Evolutionary conservation across 495 filamentous ascomycete species (phyloP), one percentile per base, ranked within the genome.

Genomic region (Lophiotrema nucula): DNA sequence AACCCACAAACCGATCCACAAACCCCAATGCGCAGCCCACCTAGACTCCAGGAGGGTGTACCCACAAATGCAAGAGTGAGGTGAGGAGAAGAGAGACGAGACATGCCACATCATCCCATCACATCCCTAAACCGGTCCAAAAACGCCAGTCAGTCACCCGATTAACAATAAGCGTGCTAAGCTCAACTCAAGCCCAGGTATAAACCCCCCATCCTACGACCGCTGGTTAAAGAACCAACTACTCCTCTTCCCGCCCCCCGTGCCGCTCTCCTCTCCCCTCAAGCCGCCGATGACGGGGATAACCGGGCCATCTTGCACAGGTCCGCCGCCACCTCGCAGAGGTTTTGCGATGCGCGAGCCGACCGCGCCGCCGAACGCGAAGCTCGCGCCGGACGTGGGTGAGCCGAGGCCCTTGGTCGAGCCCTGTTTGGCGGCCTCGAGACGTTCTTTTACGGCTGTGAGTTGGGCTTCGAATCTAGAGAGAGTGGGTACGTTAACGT

Each of bases 281-380:
- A 74, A 33, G n/a, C 37, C 49, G 33, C 49, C 48, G 27, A 60
- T 25, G 21, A 54, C 50, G 16, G 57, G 57, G 1, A 47, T 15
- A 5, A 60, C 50, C 1, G 57, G 49, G 16, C 49, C 50, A 24
- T 60, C 57, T 23, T 53, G 57, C 18, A 60, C 57, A 3, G 47
- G 35, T 1, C 46, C 82, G 26, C 93, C 93, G 53, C 92, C 93
- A 42, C 93, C 93, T 56, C 93, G 84, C 19, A 98, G 79, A n/a
- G 93, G 93, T 73, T 98, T 98, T 48, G 92, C 93, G 67, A 98
- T 97, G 62, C 92, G 80, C 58, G 88, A 90, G 35, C 87, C 86
- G 21, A 46, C 60, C 77, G 48, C 79, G 56, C 82, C 81, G 52
- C 81, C 81, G 69, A 93, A 88, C 71, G 78, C 89, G 74, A 95